Base-by-base conservation (phyloP, 2,329 filamentous ascomycete species). In the Zarea fungicola region DNA sequence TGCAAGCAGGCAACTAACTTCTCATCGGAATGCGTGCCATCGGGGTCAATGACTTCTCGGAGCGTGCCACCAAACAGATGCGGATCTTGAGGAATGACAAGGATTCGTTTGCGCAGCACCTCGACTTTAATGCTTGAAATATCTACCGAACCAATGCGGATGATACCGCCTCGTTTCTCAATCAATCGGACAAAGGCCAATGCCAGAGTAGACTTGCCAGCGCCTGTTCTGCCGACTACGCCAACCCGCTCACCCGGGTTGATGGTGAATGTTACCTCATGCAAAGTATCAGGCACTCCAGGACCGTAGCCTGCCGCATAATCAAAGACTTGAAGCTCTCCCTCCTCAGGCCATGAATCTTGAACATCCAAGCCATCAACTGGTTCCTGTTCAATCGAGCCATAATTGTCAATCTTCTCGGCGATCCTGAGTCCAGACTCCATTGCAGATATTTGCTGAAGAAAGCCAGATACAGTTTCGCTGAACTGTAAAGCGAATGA, bases 31-130 rank as follows among this genome's bases (percentile, higher is more conserved):
- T 85, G 78, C 52, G 83, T 70, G 50, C 80, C 70, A 57, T 87
- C 86, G 1, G 85, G 80, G 59, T 89, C 85, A 8, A 89, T 73
- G 57, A 88, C 88, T 18, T 72, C 77, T 29, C 84, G 75, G 16
- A 89, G 69, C 0, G 84, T 86, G 16, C 85, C 85, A 1, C 80
- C 84, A 66, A 89, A 89, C 6, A 89, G 72, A 2, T 88, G 82
- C 0, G 85, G 85, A 56, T 89, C 84, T 62, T 67, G 82, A 0
- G 85, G 84, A 45, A 89, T 88, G 57, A 89, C 87, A 25, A 83
- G 81, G 0, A 89, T 65, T 0, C 83, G 73, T 16, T 76, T 80
- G n/a, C 85, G 77, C 3, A 89, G 71, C 40, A 84, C 77, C 43
- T 81, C 73, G 1, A 87, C 72, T 42, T 74, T 77, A 59, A 88